Base-by-base conservation (phyloP, 2,329 filamentous ascomycete genomes). In the Scytalidium sp. region DNA sequence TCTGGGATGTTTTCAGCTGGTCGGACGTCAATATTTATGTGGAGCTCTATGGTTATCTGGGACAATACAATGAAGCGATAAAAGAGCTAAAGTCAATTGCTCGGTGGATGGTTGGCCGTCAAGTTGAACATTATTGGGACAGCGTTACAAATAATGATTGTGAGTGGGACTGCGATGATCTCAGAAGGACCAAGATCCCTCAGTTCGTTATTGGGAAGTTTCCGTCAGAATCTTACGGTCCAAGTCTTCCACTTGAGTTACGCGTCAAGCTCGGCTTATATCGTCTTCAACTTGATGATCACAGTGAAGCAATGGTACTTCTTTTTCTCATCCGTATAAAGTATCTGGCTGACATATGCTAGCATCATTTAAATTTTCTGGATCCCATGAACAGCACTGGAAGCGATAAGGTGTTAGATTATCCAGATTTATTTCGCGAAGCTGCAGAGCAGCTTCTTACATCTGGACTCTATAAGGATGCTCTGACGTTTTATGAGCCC, bases 11-110 rank as follows among this genome's bases (percentile, higher is more conserved):
- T 2, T 62, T 66, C 49, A 52, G 49, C 11, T 99, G 93, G 93
- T 84, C 87, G 47, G 88, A 97, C 65, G 75, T 95, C 40, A 88
- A 90, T 53, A 87, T 92, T 47, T 96, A 94, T 57, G 79, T 90
- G 36, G 90, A 97, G 61, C 76, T 97, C 17, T 84, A 92, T 53
- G 81, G 84, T 22, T 81, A 84, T 43, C 69, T 82, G 9, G 77
- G 79, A 32, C 76, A 81, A 47, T 87, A 85, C 59, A 68, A 75
- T 5, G 77, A 85, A 56, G 91, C 88, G 2, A 78, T 96, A 2
- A 68, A 68, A 22, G 81, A 86, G 54, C 74, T 95, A 11, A 94
- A 88, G 64, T 75, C 75, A 2, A 69, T 96, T 15, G 81, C 87
- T 19, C 79, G 95, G 50, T 96, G 91, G 90, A 75, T 96, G 48